These are phyloP conservation scores for Ophiosphaerella herpotricha DNA, from an alignment of 2,329 filamentous ascomycete genomes.

Conservation along the genomic window DNA sequence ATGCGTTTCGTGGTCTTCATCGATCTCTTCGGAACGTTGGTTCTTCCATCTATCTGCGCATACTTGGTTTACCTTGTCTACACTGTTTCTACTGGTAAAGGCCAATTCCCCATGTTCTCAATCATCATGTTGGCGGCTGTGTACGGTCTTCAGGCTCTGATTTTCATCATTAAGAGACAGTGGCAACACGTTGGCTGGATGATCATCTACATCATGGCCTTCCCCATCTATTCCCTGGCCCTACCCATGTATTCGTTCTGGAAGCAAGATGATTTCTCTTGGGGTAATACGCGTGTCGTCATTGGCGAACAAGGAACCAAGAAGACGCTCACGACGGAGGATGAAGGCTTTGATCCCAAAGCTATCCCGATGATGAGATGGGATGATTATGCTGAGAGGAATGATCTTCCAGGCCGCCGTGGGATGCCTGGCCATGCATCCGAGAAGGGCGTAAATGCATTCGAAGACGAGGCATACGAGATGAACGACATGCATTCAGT, in stretches of 20 bases:
- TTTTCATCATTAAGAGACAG: conserved; percentile 95
- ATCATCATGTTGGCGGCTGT: conserved; percentile 87
- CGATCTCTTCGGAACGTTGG: conserved; percentile 89
- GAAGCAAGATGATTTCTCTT: conserved; percentile 98
- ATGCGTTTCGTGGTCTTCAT: conserved; percentile 97
- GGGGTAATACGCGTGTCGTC: conserved; percentile 98
- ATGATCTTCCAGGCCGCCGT: conserved; percentile 89
- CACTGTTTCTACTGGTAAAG: conserved; percentile 67
- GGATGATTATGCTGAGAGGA: conserved; percentile 90
- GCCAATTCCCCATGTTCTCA: conserved; percentile 83
- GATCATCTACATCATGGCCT: conserved; percentile 97
- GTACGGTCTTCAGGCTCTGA: conserved; percentile 92
- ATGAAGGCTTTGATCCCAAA: conserved; percentile 85
- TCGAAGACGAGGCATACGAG: conserved; percentile 80
- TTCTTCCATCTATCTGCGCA: conserved; percentile 83
- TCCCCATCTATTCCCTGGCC: conserved; percentile 88
- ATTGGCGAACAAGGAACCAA: conserved; percentile 92
- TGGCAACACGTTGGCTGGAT: conserved; percentile 99
- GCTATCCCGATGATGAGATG: conserved; percentile 93
- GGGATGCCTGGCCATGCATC: conserved; percentile 58
- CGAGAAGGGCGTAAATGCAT: conserved; percentile 67
- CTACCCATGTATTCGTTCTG: conserved; percentile 98
- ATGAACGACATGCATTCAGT: conserved; percentile 98
- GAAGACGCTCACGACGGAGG: conserved; percentile 80
- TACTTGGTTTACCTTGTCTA: conserved; percentile 92